Base-by-base conservation (phyloP, 257 asterid genomes). In the Rubia yunnanensis region DNA sequence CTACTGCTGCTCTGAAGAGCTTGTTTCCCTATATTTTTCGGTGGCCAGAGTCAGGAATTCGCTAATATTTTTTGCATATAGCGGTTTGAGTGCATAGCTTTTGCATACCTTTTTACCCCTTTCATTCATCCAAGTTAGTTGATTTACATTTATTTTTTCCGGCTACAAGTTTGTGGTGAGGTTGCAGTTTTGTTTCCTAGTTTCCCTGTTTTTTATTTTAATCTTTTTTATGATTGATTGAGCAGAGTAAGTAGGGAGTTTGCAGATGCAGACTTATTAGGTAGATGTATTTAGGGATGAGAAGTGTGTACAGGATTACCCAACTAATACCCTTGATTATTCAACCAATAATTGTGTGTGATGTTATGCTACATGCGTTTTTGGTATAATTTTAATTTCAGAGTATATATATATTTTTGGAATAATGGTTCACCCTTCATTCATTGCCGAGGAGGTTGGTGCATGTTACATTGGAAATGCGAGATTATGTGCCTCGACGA, bases 1-100 rank as follows among this genome's bases (percentile, higher is more conserved):
- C 86, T 82, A 86, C 85, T 86, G 78, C 82, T 84, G 82, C 76
- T 77, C 85, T 82, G 74, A 28, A 41, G 76, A 66, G 79, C 74
- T 70, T 69, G 66, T 64, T 65, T 73, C 63, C 72, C 65, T 15
- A 44, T 73, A 38, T 70, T 67, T 58, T 69, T 69, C 49, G 73
- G 57, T 65, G 67, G 59, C 64, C 52, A 26, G 10, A 60, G 72
- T 22, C 63, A 69, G 84, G 71, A 36, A 72, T 63, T 49, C 14
- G 61, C 76, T 32, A 39, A 54, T 49, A 50, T 44, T 34, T 34
- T 55, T 77, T 73, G 69, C 75, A 54, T 75, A 20, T 44, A 59
- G 66, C 77, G 74, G 75, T 68, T 74, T 76, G 72, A 72, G 65
- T 56, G 54, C 81, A 50, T 74, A 68, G 81, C 70, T 54, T n/a